A percentile compares a stretch with the other conserved stretches of the same genome.
Conservation (phyloP, 345 rosid genomes). For the Kernera saxatilis region DNA sequence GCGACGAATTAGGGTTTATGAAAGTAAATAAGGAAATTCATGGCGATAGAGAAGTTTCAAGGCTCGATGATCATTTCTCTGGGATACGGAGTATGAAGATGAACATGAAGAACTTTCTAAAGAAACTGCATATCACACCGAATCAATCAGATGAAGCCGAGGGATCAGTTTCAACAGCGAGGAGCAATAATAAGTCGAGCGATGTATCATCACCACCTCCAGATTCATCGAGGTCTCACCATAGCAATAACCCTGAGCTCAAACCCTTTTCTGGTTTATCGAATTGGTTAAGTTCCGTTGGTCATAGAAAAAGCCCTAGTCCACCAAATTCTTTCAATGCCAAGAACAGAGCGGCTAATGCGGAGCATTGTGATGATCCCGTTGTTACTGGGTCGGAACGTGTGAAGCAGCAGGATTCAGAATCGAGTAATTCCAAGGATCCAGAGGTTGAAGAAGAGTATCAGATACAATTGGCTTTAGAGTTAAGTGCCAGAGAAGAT, state of each 20-base stretch:
- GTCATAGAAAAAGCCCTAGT: conserved; percentile 53
- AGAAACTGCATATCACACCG: conserved; percentile 71
- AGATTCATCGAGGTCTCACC: conserved; percentile 13
- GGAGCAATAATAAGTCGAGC: conserved; percentile 6
- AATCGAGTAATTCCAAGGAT: conserved; percentile 34
- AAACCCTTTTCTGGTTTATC: conserved; percentile 74
- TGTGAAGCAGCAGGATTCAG: background rate
- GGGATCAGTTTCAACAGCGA: conserved; percentile 50
- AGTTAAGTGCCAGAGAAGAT: conserved; percentile 92
- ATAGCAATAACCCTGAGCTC: conserved; percentile 34
- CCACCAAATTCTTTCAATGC: conserved; percentile 54
- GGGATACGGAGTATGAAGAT: conserved; percentile 26
- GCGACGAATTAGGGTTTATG: conserved; percentile 8
- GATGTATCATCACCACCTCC: conserved; percentile 20
- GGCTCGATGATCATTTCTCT: background rate
- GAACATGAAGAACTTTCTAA: conserved; percentile 80
- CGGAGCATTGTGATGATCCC: conserved; percentile 48
- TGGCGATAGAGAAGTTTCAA: background rate
- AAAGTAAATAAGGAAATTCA: background rate
- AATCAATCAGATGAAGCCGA: conserved; percentile 58
- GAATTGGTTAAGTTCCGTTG: conserved; percentile 76
- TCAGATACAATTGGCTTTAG: conserved; percentile 89
- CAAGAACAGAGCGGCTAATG: conserved; percentile 10
- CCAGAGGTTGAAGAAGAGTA: conserved; percentile 82
- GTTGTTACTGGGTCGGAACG: conserved; percentile 26